Percentiles rank a stretch among this genome's conserved stretches.
phyloP scores from a whole-genome alignment of 306 rosid genomes.

The Trifolium subterraneum region DNA sequence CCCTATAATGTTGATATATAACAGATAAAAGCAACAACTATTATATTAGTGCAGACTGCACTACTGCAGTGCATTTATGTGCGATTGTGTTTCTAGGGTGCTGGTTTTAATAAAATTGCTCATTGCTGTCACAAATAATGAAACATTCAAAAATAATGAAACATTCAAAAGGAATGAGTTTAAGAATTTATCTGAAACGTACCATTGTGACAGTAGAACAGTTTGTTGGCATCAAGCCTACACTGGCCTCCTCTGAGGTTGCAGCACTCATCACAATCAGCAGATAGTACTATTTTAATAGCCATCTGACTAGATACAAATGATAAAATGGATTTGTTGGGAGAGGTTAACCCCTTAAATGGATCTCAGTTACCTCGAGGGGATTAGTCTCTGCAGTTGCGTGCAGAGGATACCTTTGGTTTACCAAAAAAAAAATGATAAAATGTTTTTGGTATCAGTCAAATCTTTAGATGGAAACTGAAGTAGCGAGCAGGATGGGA shows the following conservation, averaged over 20 bases:
- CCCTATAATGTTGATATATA: no score
- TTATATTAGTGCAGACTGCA: no score
- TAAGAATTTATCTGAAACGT: neutral
- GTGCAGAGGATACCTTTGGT: no score
- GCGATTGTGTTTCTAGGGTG: constrained; percentile 1
- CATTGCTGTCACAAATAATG: no score
- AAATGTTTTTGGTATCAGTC: neutral
- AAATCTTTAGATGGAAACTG: constrained; percentile 10
- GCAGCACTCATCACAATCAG: constrained; percentile 37
- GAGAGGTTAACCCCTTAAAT: no score
- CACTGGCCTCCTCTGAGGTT: constrained; percentile 43
- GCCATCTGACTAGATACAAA: constrained; percentile 34
- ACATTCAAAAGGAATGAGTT: neutral
- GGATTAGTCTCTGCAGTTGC: no score
- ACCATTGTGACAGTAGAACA: constrained; percentile 40
- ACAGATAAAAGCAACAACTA: no score
- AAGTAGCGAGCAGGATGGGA: constrained; percentile 28
- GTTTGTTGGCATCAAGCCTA: neutral
- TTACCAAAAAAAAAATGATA: no score
- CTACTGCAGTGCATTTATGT: neutral
- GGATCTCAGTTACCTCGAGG: no score
- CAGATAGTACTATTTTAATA: constrained; percentile 24
- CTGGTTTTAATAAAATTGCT: neutral
- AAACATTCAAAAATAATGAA: no score
- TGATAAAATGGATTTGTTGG: no score